Evolutionary conservation across 257 asterid species (phyloP).

Genomic region (Petunia axillaris): DNA sequence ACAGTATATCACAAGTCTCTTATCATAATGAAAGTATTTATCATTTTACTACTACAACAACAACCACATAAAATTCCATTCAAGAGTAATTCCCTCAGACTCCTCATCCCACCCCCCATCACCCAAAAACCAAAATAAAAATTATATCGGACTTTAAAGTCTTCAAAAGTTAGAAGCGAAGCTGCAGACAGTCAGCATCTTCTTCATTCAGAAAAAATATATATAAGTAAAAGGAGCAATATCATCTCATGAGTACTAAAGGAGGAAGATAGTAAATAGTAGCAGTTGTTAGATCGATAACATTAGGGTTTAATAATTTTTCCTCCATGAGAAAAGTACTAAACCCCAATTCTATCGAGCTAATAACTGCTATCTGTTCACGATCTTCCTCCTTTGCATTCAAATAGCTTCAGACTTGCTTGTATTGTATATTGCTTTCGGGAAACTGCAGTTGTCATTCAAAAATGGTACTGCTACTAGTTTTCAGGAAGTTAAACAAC

Average conservation of each 20-base stretch:
- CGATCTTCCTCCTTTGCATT: neutral
- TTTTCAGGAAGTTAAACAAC: conserved; percentile 18
- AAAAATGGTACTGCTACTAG: conserved; percentile 10
- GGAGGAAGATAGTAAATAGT: too few species aligned
- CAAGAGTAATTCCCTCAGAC: neutral
- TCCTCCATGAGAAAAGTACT: too few species aligned
- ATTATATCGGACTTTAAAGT: neutral
- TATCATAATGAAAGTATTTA: neutral
- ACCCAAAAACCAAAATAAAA: neutral
- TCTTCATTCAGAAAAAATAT: too few species aligned
- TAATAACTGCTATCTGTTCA: too few species aligned
- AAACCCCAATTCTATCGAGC: too few species aligned
- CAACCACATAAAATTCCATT: neutral
- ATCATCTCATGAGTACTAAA: too few species aligned
- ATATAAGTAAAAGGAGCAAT: too few species aligned
- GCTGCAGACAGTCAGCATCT: neutral
- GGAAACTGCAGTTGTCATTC: conserved; percentile 5
- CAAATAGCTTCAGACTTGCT: conserved; percentile 18
- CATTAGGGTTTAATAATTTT: too few species aligned
- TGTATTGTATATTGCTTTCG: neutral
- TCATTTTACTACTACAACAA: neutral
- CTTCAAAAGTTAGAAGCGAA: conserved; percentile 13
- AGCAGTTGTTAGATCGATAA: too few species aligned
- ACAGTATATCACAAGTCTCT: neutral
- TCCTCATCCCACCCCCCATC: neutral